These are phyloP conservation scores for Babesia microti DNA, from an alignment of 169 alveolate genomes.

Conservation along the genomic window DNA sequence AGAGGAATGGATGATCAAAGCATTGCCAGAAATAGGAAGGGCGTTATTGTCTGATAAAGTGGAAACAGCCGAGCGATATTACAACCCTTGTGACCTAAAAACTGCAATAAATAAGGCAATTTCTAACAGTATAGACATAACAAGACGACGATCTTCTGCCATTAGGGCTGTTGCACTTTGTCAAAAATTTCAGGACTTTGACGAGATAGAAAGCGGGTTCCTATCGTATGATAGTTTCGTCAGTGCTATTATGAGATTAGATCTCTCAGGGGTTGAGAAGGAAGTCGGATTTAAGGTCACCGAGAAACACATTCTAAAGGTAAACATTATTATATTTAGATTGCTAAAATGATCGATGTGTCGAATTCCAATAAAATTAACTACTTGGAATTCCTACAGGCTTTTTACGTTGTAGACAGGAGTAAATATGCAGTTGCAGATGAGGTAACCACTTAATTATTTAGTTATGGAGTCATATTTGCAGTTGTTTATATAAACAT, in stretches of 20 bases:
- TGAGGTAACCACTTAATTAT: constrained; percentile 46
- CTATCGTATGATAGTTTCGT: constrained; percentile 68
- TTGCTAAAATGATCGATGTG: constrained; percentile 67
- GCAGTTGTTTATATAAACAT: constrained; percentile 40
- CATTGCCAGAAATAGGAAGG: constrained; percentile 68
- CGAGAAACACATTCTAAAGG: constrained; percentile 53
- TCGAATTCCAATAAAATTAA: constrained; percentile 65
- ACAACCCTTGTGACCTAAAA: constrained; percentile 51
- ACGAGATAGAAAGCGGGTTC: constrained; percentile 56
- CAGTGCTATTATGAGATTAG: constrained; percentile 59
- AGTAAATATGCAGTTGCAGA: constrained; percentile 66
- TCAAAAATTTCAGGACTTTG: constrained; percentile 71
- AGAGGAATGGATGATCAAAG: constrained; percentile 61
- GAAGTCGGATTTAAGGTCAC: constrained; percentile 66
- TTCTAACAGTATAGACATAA: constrained; percentile 7
- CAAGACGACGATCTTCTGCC: constrained; percentile 69
- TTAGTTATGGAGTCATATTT: constrained; percentile 47
- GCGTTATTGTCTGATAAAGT: constrained; percentile 67
- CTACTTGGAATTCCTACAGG: constrained; percentile 70
- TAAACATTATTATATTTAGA: constrained; percentile 21
- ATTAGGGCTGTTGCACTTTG: constrained; percentile 70
- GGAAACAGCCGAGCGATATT: constrained; percentile 69
- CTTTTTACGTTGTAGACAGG: constrained; percentile 73
- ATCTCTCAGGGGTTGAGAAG: constrained; percentile 56
- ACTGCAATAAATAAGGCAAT: constrained; percentile 5